Evolutionary conservation across 2,329 filamentous ascomycete species (phyloP), one percentile per base, ranked within the genome.

Genomic region (Epichloe scottii): DNA sequence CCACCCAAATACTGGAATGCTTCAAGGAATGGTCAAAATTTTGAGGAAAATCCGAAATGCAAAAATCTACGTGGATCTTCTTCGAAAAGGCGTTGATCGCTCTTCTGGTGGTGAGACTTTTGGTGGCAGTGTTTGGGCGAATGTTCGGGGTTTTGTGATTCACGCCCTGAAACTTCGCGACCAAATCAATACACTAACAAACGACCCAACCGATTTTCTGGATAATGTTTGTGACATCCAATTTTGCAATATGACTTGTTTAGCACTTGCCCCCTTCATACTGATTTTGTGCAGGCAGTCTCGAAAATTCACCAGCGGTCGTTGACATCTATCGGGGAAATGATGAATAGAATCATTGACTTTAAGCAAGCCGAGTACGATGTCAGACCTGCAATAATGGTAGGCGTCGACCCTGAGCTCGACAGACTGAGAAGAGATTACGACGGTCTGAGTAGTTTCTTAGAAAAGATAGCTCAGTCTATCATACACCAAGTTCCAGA

Each of bases 391-490:
- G 81, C 88, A 2, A 82, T 98, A 12, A 79, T 78, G 47, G 67
- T 76, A 19, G 87, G 88, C 0, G 69, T 95, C 14, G 84, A 93
- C 60, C 66, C 74, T 30, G 77, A 85, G 41, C 76, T 98, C 0
- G 93, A 98, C 61, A 73, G 79, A 21, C 74, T 91, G 58, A 95
- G 90, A 63, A 76, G 80, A 54, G 80, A 74, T 2, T 95, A 95
- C 56, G 81, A 87, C 57, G 87, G 86, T 0, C 78, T 97, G 59
- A 84, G 86, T 50, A 75, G 76, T 53, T 74, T 96, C 12, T 74
- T 98, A 14, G 82, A 79, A 2, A 68, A 81, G 49, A 79, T 89
- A 2, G 82, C 83, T 5, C 71, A 74, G 17, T 76, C 79, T n/a
- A 71, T 95, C 51, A 77, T 78, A 0, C 65, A 67, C 14, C 73